Conservation (phyloP, 192 early-diverging fungal genomes). For the Allomyces javanicus region DNA sequence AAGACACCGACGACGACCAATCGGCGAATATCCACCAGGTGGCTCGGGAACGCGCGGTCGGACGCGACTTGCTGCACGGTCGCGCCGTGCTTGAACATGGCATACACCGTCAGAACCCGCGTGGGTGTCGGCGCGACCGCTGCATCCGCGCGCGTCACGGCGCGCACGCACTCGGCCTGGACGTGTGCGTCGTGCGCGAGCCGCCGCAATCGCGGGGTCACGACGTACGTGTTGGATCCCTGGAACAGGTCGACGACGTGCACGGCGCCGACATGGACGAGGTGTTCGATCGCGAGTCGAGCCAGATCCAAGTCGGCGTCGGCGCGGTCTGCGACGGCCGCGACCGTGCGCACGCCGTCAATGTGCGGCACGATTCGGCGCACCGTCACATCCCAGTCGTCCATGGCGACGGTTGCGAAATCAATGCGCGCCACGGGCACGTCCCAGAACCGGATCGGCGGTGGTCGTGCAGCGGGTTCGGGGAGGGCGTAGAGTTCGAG, state of each 20-base stretch:
- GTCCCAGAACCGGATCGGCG: conserved; percentile 6
- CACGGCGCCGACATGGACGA: not conserved
- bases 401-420: conserved; percentile 21
- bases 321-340: conserved; percentile 52
- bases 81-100: not conserved
- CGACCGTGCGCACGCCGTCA: conserved; percentile 70
- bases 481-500: not conserved
- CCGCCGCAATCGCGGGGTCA: not conserved
- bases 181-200: not conserved
- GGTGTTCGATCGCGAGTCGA: conserved; percentile 6
- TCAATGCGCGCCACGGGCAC: conserved; percentile 4
- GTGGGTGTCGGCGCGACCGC: not conserved
- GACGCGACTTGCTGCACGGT: not conserved
- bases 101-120: not conserved
- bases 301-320: conserved; percentile 60
- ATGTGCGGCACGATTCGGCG: conserved; percentile 52
- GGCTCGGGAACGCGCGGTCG: not conserved
- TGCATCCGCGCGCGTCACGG: not conserved
- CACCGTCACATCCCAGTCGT: conserved; percentile 86
- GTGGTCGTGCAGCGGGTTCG: conserved; percentile 2
- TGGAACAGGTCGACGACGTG: not conserved
- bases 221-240: not conserved
- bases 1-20: not conserved
- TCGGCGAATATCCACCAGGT: not conserved
- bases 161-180: not conserved